A percentile compares a stretch with the other conserved stretches of the same genome.
Evolutionary conservation across 106 monocot genomes (phyloP).

Genomic region (Allium fistulosum): DNA sequence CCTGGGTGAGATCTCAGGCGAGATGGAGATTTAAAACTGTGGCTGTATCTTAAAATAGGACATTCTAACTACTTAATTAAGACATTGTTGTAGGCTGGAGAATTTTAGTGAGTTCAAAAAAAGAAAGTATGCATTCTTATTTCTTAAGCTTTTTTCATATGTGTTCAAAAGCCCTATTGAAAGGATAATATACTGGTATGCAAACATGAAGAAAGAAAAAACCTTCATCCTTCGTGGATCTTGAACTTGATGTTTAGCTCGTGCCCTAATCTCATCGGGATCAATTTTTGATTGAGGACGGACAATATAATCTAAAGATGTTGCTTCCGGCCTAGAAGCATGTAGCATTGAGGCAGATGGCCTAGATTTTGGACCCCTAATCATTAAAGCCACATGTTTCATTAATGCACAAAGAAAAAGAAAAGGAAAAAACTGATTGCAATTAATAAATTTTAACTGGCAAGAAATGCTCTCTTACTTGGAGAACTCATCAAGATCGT

Average conservation of each 20-base stretch:
- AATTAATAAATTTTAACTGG: background rate
- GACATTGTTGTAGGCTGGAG: no score
- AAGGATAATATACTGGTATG: no score
- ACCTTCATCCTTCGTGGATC: conserved; percentile 88
- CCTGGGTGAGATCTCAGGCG: no score
- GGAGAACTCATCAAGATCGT: conserved; percentile 87
- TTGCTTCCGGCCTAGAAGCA: conserved; percentile 86
- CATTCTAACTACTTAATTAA: no score
- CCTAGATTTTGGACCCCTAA: conserved; percentile 65
- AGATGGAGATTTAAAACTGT: no score
- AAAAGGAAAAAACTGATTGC: background rate
- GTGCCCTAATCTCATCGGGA: conserved; percentile 76
- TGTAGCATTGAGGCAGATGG: conserved; percentile 73
- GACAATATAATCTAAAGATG: conserved; percentile 79
- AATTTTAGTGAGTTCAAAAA: no score
- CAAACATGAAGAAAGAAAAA: background rate
- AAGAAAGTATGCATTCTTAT: no score
- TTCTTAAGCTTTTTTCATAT: no score
- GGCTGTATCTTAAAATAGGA: no score
- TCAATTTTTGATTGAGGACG: conserved; percentile 93
- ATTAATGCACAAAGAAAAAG: background rate
- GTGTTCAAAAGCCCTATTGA: no score
- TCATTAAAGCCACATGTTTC: background rate
- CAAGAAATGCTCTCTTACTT: conserved; percentile 44
- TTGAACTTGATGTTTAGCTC: conserved; percentile 66